phyloP scores from a whole-genome alignment of 179 eudicot genomes.

The Gypsophila paniculata region DNA sequence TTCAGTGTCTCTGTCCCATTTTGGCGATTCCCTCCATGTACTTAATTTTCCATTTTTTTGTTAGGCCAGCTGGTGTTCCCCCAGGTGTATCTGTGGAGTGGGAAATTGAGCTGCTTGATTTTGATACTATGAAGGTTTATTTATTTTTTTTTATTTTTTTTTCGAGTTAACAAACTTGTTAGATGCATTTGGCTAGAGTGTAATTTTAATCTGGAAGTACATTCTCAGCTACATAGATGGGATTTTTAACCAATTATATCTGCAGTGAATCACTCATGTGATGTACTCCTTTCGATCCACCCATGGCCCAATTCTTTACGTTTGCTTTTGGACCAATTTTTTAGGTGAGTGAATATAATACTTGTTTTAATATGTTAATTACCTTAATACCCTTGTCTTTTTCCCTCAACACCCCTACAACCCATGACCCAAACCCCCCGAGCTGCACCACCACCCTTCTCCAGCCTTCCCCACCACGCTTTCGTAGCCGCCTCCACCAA shows the following conservation, averaged over 20 bases:
- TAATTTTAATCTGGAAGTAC: background rate
- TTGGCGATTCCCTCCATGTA: background rate
- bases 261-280: background rate
- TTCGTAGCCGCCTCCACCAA: too few relatives aligned
- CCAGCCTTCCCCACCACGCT: too few relatives aligned
- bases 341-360: too few relatives aligned
- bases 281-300: too few relatives aligned
- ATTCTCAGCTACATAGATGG: background rate
- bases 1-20: background rate
- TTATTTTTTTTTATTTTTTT: background rate
- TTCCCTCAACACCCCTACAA: too few relatives aligned
- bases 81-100: constrained; percentile 84
- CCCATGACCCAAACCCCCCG: too few relatives aligned
- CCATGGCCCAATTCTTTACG: too few relatives aligned
- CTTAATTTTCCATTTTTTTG: constrained; percentile 14
- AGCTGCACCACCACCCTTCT: too few relatives aligned
- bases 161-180: background rate
- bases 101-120: constrained; percentile 97
- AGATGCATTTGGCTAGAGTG: background rate
- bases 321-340: too few relatives aligned
- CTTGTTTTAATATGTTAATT: too few relatives aligned
- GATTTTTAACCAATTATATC: background rate
- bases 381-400: too few relatives aligned
- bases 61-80: constrained; percentile 86
- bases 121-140: constrained; percentile 92